These are phyloP conservation scores for Phytopythium kandeliae DNA, from an alignment of 352 stramenopile genomes.

Conservation along the genomic window DNA sequence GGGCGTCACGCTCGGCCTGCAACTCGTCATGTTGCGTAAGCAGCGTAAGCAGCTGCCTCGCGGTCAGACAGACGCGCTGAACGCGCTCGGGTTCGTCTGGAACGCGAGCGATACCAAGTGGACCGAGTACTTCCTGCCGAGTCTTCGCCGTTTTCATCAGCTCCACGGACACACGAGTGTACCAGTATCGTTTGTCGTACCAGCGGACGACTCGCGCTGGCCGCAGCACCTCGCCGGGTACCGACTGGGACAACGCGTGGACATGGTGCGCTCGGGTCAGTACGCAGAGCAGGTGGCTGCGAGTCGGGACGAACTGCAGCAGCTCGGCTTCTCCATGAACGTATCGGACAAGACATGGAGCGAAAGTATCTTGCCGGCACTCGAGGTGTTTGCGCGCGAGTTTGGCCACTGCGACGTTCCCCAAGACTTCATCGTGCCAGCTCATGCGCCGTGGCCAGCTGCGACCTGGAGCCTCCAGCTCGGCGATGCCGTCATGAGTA, in stretches of 20 bases:
- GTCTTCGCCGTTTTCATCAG: constrained; percentile 45
- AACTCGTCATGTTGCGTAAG: constrained; percentile 87
- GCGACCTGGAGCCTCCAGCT: constrained; percentile 81
- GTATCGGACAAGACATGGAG: constrained; percentile 52
- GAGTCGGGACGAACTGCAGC: constrained; percentile 33
- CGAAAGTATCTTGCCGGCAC: constrained; percentile 66
- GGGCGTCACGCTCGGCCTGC: constrained; percentile 80
- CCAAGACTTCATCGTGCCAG: constrained; percentile 89
- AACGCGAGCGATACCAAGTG: constrained; percentile 69
- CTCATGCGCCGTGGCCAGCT: constrained; percentile 64
- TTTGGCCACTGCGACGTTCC: constrained; percentile 90
- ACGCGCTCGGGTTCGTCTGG: constrained; percentile 92
- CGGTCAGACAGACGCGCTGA: constrained; percentile 63
- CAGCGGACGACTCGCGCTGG: constrained; percentile 33
- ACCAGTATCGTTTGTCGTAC: constrained; percentile 54
- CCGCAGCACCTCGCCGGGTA: constrained; percentile 42
- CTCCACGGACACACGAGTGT: constrained; percentile 56
- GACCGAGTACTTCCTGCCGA: constrained; percentile 63
- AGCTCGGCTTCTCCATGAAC: constrained; percentile 60
- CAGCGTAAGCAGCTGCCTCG: constrained; percentile 37
- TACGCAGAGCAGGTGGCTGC: constrained; percentile 41
- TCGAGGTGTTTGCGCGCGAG: constrained; percentile 79
- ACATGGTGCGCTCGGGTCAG: constrained; percentile 58
- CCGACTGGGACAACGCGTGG: constrained; percentile 54
- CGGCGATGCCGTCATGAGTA: constrained; percentile 89